phyloP scores from a whole-genome alignment of 192 early-diverging fungal species.

The Lobosporangium transversale region DNA sequence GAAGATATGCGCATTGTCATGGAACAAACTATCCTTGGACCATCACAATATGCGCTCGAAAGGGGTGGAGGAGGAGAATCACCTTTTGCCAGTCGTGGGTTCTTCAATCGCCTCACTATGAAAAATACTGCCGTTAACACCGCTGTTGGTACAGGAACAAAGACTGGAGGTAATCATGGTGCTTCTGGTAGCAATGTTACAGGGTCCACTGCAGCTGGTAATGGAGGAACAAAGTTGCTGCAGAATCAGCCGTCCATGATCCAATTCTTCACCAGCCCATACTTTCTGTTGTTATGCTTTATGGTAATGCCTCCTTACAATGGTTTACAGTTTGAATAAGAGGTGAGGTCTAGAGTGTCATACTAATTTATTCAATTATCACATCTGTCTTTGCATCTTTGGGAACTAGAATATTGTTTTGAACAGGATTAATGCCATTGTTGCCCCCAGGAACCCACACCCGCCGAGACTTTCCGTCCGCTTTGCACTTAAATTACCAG shows the following conservation, averaged over 20 bases:
- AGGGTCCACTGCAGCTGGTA: neutral
- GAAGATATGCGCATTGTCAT: conserved; percentile 35
- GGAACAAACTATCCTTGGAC: conserved; percentile 22
- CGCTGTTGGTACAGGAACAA: no score
- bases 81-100: neutral
- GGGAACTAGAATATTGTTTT: conserved; percentile 52
- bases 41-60: neutral
- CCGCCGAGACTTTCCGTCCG: conserved; percentile 52
- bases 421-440: conserved; percentile 62
- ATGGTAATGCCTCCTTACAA: no score
- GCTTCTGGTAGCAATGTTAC: neutral
- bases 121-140: neutral
- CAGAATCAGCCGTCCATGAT: conserved; percentile 42
- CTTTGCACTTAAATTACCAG: conserved; percentile 54
- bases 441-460: conserved; percentile 55
- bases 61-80: neutral
- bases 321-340: no score
- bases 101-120: neutral
- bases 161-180: no score
- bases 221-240: conserved; percentile 11
- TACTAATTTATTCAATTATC: no score
- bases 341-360: no score
- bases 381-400: no score
- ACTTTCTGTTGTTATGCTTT: conserved; percentile 50
- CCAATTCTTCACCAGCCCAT: conserved; percentile 48